Evolutionary conservation across 2,329 filamentous ascomycete genomes (phyloP).

Genomic region (Calonectria honghensis): DNA sequence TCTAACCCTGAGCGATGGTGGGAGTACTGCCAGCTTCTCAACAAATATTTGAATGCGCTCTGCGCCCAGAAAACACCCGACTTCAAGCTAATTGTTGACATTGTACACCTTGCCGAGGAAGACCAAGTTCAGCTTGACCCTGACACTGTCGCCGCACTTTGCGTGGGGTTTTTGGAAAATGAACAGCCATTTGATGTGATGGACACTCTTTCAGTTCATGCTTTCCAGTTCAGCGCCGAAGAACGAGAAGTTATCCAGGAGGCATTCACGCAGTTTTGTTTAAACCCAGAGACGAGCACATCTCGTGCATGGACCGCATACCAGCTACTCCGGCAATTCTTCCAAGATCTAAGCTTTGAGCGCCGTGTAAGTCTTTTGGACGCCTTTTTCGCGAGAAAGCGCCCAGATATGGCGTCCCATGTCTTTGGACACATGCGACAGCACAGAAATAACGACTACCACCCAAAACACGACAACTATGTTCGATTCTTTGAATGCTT

Average conservation of each 20-base stretch:
- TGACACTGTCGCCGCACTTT: constrained; percentile 84
- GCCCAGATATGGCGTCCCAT: constrained; percentile 88
- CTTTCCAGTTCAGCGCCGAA: constrained; percentile 80
- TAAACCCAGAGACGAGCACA: constrained; percentile 77
- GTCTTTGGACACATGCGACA: constrained; percentile 97
- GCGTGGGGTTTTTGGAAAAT: constrained; percentile 82
- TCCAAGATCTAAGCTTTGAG: constrained; percentile 78
- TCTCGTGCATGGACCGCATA: constrained; percentile 79
- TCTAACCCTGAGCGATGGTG: constrained; percentile 65
- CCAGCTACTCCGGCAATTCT: constrained; percentile 79
- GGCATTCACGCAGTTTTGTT: constrained; percentile 80
- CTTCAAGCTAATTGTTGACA: constrained; percentile 82
- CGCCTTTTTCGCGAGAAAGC: constrained; percentile 84
- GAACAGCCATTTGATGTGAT: constrained; percentile 87
- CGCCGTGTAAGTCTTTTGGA: constrained; percentile 85
- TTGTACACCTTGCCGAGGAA: constrained; percentile 84
- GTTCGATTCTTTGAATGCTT: constrained; percentile 86
- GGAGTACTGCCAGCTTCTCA: constrained; percentile 79
- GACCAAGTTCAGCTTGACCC: constrained; percentile 82
- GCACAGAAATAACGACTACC: constrained; percentile 76
- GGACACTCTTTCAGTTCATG: constrained; percentile 86
- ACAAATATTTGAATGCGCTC: constrained; percentile 82
- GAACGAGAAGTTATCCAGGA: constrained; percentile 81
- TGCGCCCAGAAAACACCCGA: constrained; percentile 76
- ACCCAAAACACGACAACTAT: constrained; percentile 85